Percentiles rank a stretch among this genome's conserved stretches.
Conservation (phyloP, 768 basidiomycete species). For the Boletus subparvulus region DNA sequence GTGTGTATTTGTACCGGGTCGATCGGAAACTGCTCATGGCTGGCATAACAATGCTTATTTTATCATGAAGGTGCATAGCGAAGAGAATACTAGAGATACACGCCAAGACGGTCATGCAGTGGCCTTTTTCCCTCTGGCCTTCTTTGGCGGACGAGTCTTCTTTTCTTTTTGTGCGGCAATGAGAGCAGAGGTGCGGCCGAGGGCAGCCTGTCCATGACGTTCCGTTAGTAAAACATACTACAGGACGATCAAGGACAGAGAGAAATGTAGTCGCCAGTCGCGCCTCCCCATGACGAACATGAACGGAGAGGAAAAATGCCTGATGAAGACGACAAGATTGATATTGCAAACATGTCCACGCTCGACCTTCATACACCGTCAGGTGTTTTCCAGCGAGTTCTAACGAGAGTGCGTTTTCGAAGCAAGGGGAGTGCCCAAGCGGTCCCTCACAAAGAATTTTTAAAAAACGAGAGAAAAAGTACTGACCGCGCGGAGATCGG, state of each 20-base stretch:
- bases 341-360: slow-evolving; percentile 94
- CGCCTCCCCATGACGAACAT: slow-evolving; percentile 31
- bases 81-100: slow-evolving; percentile 28
- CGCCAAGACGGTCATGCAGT: slow-evolving; percentile 18
- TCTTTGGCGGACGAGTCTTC: slow-evolving; percentile 65
- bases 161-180: slow-evolving; percentile 68
- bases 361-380: slow-evolving; percentile 77
- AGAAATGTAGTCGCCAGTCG: slow-evolving; percentile 25
- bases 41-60: slow-evolving; percentile 14
- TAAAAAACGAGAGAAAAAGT: neutral
- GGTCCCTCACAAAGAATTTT: neutral
- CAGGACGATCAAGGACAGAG: slow-evolving; percentile 19
- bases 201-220: slow-evolving; percentile 52
- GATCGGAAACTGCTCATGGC: slow-evolving; percentile 2
- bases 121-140: slow-evolving; percentile 68
- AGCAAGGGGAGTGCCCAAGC: neutral
- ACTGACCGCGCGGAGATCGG: slow-evolving; percentile 77
- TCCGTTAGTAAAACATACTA: slow-evolving; percentile 49
- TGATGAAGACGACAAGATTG: slow-evolving; percentile 31
- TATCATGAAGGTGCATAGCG: slow-evolving; percentile 23
- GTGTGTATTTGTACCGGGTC: slow-evolving; percentile 23
- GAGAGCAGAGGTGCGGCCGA: slow-evolving; percentile 76
- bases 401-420: slow-evolving; percentile 74
- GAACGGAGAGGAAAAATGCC: slow-evolving; percentile 30
- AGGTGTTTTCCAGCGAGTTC: slow-evolving; percentile 79